These are phyloP conservation scores for Diatrype stigma DNA, from an alignment of 2,329 filamentous ascomycete genomes.

Conservation along the genomic window DNA sequence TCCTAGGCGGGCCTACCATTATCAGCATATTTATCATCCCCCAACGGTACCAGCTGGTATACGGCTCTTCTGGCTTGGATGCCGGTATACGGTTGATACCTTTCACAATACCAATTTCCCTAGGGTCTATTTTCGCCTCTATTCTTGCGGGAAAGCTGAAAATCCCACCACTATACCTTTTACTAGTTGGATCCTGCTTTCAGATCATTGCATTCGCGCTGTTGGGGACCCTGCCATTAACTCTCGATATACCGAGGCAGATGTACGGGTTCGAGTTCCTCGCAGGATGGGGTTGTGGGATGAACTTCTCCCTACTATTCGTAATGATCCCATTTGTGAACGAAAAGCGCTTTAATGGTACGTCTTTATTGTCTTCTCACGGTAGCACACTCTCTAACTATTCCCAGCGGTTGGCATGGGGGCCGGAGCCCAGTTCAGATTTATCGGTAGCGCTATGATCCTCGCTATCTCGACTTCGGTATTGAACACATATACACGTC, in stretches of 20 bases:
- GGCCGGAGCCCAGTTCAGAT: conserved; percentile 13
- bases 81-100: conserved; percentile 16
- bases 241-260: conserved; percentile 2
- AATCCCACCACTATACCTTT: conserved; percentile 10
- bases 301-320: conserved; percentile 10
- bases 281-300: conserved; percentile 10
- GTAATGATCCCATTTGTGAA: conserved; percentile 8
- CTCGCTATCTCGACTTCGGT: conserved; percentile 15
- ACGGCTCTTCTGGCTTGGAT: conserved; percentile 11
- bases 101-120: conserved; percentile 8
- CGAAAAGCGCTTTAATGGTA: conserved; percentile 12
- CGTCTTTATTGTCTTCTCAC: not conserved
- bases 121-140: conserved; percentile 5
- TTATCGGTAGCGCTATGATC: conserved; percentile 16
- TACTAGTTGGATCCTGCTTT: conserved; percentile 5
- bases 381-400: not conserved
- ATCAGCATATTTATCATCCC: conserved; percentile 13
- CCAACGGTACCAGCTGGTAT: conserved; percentile 16
- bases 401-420: conserved; percentile 16
- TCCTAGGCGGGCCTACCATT: conserved; percentile 7
- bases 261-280: conserved; percentile 13
- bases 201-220: conserved; percentile 15
- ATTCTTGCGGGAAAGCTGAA: conserved; percentile 7
- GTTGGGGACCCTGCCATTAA: conserved; percentile 3
- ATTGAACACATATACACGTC: conserved; percentile 10